Evolutionary conservation across 441 rosid species (phyloP), one percentile per base, ranked within the genome.

Genomic region (Hura crepitans): DNA sequence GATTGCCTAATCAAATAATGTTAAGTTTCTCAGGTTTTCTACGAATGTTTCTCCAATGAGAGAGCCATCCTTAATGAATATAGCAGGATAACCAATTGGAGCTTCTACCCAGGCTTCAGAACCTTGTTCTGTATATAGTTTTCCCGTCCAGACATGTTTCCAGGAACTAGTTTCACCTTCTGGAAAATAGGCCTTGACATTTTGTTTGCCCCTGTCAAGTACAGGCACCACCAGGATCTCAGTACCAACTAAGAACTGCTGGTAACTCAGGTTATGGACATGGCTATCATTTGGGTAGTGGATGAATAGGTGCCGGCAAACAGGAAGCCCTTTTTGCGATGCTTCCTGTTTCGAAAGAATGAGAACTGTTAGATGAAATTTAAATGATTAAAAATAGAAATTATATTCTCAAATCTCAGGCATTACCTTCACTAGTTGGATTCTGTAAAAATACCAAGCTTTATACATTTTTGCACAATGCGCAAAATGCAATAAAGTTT

Each of bases 401-500:
- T 57, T 8, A 45, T 17, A 22, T 70, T 47, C 30, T 25, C n/a
- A 11, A 60, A 47, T 70, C 30, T 47, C 28, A 61, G 17, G 62
- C 50, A 42, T 77, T 42, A 88, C 90, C 93, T 86, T 84, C 37
- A 83, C 81, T 39, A 88, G 88, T 67, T 85, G 81, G 63, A 79
- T 51, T 72, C 91, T 81, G 74, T 86, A 88, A 78, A 85, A 88
- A 70, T 83, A 86, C 93, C 93, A 88, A 42, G 89, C 91, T 69
- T 61, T 80, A 70, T 86, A 86, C 62, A 88, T 75, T 74, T 88
- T 86, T 58, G 91, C 91, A 70, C 86, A 85, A 23, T 83, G 83
- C 43, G 88, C 86, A 76, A 88, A 88, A 75, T 86, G 91, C 1
- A 82, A 82, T 20, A 86, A 72, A 7, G 87, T 86, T 59, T 47